Conservation (phyloP, 805 yeast species). For the Candida golubevii region DNA sequence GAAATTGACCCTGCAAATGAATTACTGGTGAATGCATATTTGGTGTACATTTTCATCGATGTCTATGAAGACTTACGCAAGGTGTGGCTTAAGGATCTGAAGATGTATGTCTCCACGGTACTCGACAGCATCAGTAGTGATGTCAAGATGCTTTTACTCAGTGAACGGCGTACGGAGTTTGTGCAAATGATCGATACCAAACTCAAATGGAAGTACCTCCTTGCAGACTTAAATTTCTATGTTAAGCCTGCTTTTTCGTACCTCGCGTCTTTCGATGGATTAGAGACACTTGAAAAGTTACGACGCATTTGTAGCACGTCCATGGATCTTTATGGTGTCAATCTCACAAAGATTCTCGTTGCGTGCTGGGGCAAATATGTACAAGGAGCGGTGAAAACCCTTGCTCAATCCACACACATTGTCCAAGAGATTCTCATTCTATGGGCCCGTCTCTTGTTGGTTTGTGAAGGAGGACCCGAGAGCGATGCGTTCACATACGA, state of each 20-base stretch:
- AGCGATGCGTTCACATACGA: constrained; percentile 27
- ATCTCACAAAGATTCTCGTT: constrained; percentile 18
- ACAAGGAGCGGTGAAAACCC: not conserved
- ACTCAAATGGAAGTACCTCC: constrained; percentile 30
- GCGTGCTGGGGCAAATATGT: constrained; percentile 25
- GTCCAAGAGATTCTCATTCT: constrained; percentile 14
- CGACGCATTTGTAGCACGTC: not conserved
- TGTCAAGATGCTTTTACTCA: constrained; percentile 7
- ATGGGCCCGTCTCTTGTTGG: constrained; percentile 11
- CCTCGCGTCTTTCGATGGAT: constrained; percentile 10
- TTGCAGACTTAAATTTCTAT: constrained; percentile 22
- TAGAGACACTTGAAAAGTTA: too few relatives aligned
- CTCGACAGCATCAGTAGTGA: constrained; percentile 11
- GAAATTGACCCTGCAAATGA: constrained; percentile 16
- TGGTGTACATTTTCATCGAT: constrained; percentile 10
- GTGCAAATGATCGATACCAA: constrained; percentile 16
- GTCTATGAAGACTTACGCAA: constrained; percentile 16
- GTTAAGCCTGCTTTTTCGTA: constrained; percentile 20
- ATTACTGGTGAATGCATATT: constrained; percentile 11
- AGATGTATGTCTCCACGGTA: constrained; percentile 10
- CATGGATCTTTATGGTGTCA: constrained; percentile 17
- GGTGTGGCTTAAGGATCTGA: constrained; percentile 15
- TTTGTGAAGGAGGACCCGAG: constrained; percentile 6
- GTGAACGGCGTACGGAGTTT: constrained; percentile 15
- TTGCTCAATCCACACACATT: constrained; percentile 1